A percentile compares a stretch with the other conserved stretches of the same genome.
phyloP scores from a whole-genome alignment of 129 eudicot genomes.

The Tagetes patula region DNA sequence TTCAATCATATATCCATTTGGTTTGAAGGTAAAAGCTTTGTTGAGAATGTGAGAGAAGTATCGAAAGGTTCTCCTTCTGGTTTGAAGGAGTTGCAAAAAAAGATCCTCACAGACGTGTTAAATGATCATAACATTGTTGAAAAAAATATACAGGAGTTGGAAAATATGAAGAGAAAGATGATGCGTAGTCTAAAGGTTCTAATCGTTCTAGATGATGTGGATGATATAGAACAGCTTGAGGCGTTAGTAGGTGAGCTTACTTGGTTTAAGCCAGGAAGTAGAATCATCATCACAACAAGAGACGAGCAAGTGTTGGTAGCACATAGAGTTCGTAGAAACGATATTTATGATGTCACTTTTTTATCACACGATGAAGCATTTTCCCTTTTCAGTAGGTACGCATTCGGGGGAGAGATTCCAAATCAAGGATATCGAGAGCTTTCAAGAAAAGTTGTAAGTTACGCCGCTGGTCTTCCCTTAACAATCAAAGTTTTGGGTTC shows the following conservation, averaged over 20 bases:
- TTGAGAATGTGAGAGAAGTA: constrained; percentile 14
- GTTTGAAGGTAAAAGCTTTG: constrained; percentile 16
- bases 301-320: constrained; percentile 4
- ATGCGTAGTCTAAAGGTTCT: constrained; percentile 5
- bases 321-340: background rate
- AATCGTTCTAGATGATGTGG: constrained; percentile 23
- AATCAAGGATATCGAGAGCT: constrained; percentile 9
- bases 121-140: background rate
- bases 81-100: constrained; percentile 1
- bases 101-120: constrained; percentile 6
- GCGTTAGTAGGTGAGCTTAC: constrained; percentile 15
- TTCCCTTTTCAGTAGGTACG: constrained; percentile 14
- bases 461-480: constrained; percentile 25
- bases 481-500: constrained; percentile 17
- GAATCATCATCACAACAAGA: constrained; percentile 22
- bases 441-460: constrained; percentile 18
- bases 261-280: constrained; percentile 25
- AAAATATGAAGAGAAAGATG: background rate
- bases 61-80: background rate
- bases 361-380: background rate
- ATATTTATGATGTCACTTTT: constrained; percentile 4
- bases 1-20: constrained; percentile 1
- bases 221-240: constrained; percentile 14
- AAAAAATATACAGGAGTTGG: background rate
- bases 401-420: constrained; percentile 18